Evolutionary conservation across 441 rosid genomes (phyloP).

Genomic region (Corymbia citriodora): DNA sequence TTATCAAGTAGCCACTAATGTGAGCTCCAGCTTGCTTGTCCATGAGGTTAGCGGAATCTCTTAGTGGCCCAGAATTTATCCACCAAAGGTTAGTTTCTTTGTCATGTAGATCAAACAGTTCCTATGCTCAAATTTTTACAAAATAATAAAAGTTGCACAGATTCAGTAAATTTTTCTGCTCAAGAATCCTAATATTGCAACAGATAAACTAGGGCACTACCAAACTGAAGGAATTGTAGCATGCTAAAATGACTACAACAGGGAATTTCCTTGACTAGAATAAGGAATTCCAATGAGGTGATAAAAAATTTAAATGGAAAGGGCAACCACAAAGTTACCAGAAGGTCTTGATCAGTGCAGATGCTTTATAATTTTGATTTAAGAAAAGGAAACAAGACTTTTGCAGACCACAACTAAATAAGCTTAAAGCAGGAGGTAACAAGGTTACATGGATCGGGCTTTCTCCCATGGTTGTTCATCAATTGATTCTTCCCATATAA

Average conservation of each 20-base stretch:
- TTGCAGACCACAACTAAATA: neutral
- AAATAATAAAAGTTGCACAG: neutral
- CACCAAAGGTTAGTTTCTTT: neutral
- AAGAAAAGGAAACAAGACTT: neutral
- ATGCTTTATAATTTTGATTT: neutral
- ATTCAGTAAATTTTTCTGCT: neutral
- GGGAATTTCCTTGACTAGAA: neutral
- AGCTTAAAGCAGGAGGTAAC: neutral
- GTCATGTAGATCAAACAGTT: neutral
- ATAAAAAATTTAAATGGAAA: neutral
- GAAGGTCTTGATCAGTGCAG: neutral
- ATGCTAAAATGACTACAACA: neutral
- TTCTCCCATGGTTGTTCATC: constrained; percentile 97
- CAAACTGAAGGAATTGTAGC: neutral
- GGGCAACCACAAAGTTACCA: neutral
- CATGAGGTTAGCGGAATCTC: neutral
- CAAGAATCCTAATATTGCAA: neutral
- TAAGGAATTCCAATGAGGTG: neutral
- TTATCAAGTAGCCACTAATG: neutral
- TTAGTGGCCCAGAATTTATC: neutral
- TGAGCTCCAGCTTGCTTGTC: neutral
- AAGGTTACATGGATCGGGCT: constrained; percentile 69
- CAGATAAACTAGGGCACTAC: neutral
- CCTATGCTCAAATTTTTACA: neutral
- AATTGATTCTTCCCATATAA: constrained; percentile 92